Percentiles rank a stretch among this genome's conserved stretches.
Evolutionary conservation across 2,329 filamentous ascomycete species (phyloP).

Genomic region (Claviceps sp.): DNA sequence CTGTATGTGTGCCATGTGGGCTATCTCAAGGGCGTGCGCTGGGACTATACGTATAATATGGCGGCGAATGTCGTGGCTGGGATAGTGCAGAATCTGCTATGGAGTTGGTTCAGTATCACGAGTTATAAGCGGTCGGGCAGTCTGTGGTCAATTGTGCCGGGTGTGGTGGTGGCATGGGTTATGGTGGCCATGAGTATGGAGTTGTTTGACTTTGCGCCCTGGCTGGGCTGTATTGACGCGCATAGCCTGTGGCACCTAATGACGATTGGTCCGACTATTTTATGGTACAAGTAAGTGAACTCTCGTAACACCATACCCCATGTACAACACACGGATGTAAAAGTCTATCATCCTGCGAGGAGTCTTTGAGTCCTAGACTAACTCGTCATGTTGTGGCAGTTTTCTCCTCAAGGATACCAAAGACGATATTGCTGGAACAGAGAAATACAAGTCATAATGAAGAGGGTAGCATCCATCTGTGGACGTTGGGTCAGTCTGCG

Average conservation of each 20-base stretch:
- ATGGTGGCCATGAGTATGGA: constrained; percentile 91
- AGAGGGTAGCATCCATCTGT: too few relatives aligned
- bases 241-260: constrained; percentile 94
- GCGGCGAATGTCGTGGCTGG: constrained; percentile 79
- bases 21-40: constrained; percentile 74
- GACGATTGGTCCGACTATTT: constrained; percentile 72
- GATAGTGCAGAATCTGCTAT: constrained; percentile 66
- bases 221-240: constrained; percentile 72
- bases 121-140: constrained; percentile 59
- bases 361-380: background rate
- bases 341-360: background rate
- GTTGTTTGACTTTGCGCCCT: constrained; percentile 82
- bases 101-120: constrained; percentile 70
- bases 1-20: constrained; percentile 66
- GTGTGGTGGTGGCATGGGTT: constrained; percentile 83
- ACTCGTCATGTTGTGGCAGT: constrained; percentile 33
- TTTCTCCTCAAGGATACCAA: constrained; percentile 78
- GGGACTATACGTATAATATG: constrained; percentile 99
- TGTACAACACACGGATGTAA: too few relatives aligned
- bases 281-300: constrained; percentile 83
- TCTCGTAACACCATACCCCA: background rate
- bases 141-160: constrained; percentile 79
- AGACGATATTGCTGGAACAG: constrained; percentile 58
- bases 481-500: too few relatives aligned
- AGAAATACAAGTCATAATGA: constrained; percentile 51